A percentile compares a stretch with the other conserved stretches of the same genome.
These are phyloP conservation scores for Chaetomiaceae sp. DNA, from an alignment of 2,329 filamentous ascomycete species.

Conservation along the genomic window DNA sequence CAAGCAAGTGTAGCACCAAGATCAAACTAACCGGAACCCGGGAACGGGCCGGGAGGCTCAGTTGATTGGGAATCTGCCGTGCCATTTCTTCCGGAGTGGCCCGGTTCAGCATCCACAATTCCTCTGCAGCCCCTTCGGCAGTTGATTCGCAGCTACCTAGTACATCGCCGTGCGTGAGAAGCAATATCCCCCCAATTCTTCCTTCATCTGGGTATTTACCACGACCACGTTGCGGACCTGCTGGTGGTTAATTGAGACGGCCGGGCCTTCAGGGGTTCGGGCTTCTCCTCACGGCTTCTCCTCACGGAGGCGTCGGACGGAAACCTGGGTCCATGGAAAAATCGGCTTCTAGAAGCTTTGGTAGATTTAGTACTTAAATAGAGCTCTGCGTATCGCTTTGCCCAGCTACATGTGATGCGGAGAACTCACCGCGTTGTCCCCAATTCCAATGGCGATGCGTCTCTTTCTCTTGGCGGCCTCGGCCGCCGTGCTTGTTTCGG, in stretches of 20 bases:
- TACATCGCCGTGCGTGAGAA: background rate
- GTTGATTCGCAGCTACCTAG: background rate
- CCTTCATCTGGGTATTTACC: constrained; percentile 12
- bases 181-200: constrained; percentile 1
- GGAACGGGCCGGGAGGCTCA: constrained; percentile 1
- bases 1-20: background rate
- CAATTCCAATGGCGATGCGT: background rate
- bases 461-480: constrained; percentile 1
- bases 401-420: background rate
- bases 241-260: background rate
- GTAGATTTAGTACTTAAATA: constrained; percentile 3
- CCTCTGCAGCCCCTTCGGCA: background rate
- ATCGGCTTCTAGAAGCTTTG: constrained; percentile 3
- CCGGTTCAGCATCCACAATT: background rate
- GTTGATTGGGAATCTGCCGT: background rate
- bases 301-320: background rate
- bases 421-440: background rate
- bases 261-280: constrained; percentile 3
- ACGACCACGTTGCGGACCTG: background rate
- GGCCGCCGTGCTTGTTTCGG: constrained; percentile 9
- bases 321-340: background rate
- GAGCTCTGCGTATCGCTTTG: background rate
- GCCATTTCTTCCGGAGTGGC: background rate
- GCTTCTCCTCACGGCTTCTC: constrained; percentile 10
- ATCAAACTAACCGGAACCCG: background rate